Percentiles rank a stretch among this genome's conserved stretches.
These are phyloP conservation scores for Keqinozyma sinolaborantium DNA, from an alignment of 1,139 yeast species.

Conservation along the genomic window DNA sequence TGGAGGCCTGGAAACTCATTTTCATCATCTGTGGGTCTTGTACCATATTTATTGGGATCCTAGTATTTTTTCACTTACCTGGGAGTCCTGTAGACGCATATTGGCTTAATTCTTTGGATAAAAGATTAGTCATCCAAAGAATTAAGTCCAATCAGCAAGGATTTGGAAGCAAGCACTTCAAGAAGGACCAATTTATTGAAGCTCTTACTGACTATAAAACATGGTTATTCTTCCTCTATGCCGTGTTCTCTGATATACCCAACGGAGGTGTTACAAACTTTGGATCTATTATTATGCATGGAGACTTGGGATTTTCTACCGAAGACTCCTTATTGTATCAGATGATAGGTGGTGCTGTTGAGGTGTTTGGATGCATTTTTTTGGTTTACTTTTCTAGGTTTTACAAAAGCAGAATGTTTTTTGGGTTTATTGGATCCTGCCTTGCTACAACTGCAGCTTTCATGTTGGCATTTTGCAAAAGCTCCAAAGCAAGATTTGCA, in stretches of 20 bases:
- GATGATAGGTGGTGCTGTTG: constrained; percentile 33
- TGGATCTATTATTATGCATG: constrained; percentile 32
- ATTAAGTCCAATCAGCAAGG: constrained; percentile 36
- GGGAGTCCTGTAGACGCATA: constrained; percentile 21
- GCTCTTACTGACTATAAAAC: constrained; percentile 42
- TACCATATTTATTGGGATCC: constrained; percentile 17
- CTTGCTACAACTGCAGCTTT: constrained; percentile 36
- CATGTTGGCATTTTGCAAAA: constrained; percentile 43
- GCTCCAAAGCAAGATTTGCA: neutral
- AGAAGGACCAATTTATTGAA: constrained; percentile 48
- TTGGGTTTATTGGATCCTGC: constrained; percentile 33
- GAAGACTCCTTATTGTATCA: constrained; percentile 23
- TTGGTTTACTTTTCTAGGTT: constrained; percentile 22
- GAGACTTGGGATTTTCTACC: constrained; percentile 32
- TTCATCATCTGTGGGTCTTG: constrained; percentile 19
- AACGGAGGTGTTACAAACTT: constrained; percentile 29
- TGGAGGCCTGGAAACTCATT: constrained; percentile 20
- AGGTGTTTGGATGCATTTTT: constrained; percentile 33
- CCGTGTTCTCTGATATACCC: constrained; percentile 21
- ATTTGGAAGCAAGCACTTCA: constrained; percentile 49
- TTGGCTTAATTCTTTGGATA: constrained; percentile 35
- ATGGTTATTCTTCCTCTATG: constrained; percentile 31
- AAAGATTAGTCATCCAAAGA: constrained; percentile 21
- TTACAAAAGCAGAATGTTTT: constrained; percentile 29
- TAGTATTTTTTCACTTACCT: constrained; percentile 18